A percentile compares a stretch with the other conserved stretches of the same genome.
Conservation (phyloP, 2,329 filamentous ascomycete species). For the Colletotrichum siamense region DNA sequence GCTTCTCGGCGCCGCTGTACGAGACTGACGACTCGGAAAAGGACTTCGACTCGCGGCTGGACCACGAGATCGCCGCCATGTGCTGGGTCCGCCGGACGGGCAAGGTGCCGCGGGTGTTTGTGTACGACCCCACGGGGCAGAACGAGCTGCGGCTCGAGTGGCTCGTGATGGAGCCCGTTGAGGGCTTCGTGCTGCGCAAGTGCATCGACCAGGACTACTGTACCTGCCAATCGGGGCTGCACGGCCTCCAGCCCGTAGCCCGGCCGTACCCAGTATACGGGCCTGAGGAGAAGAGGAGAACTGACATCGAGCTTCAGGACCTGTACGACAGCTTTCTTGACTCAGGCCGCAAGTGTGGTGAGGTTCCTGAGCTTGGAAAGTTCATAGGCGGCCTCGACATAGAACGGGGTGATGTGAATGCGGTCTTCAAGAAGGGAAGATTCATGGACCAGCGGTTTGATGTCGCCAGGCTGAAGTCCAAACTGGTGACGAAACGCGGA, state of each 20-base stretch:
- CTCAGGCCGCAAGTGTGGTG: not conserved
- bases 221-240: not conserved
- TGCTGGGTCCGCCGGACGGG: not conserved
- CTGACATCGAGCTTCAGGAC: not conserved
- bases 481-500: not conserved
- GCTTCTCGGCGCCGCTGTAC: conserved; percentile 10
- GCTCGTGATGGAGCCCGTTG: conserved; percentile 14
- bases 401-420: not conserved
- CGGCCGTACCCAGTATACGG: not conserved
- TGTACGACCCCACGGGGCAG: conserved; percentile 17
- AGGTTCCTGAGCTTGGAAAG: not conserved
- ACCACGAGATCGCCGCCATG: conserved; percentile 24
- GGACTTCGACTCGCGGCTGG: not conserved
- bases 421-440: not conserved
- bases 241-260: not conserved
- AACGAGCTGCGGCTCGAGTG: conserved; percentile 21
- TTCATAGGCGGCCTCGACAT: not conserved
- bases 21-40: not conserved
- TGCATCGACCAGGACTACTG: not conserved
- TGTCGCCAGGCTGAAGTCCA: not conserved
- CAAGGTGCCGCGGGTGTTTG: not conserved
- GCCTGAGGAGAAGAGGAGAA: not conserved
- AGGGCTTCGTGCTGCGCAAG: not conserved
- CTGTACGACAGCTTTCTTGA: not conserved
- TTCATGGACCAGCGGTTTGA: not conserved